Evolutionary conservation across 176 grass and related monocot genomes (phyloP), one percentile per base, ranked within the genome.

Genomic region (Raddia guianensis): DNA sequence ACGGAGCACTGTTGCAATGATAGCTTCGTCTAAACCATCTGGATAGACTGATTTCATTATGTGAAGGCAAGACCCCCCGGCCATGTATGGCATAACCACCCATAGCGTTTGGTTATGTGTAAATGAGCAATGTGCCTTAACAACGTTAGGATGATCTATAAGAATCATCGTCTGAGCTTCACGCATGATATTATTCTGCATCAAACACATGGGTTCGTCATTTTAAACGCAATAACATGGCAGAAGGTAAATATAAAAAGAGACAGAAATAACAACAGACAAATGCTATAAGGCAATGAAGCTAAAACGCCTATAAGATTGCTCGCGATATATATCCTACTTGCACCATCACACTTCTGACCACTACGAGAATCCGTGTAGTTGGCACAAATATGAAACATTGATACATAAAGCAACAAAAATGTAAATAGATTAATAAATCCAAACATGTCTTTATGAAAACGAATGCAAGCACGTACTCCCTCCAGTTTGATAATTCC

Each of bases 81-180:
- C 90, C 96, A 99, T 99, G 62, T 95, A 95, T n/a, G 96, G 96
- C 92, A 98, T 95, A 51, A 98, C 86, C 16, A 98, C 88, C 92
- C 90, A 98, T 18, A 98, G 42, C 12, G 86, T 86, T 75, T 91
- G 90, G 56, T 83, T 79, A 57, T 88, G 92, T 70, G 91, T 87
- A 72, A 98, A 95, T 20, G 96, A 93, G 60, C 96, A 99, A 58
- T 91, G 90, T 18, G 92, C 96, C 46, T 95, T 99, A 9, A 99
- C 79, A 46, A 99, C 92, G 51, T 99, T 95, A 48, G 96, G 88
- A 72, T 95, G 96, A 73, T 99, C 92, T 32, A 95, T 95, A 49
- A 99, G 86, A 61, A 86, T 91, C 96, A 95, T 99, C 12, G 84
- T 99, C 21, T 99, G 92, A 45, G 92, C 96, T 82, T 99, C 96